phyloP scores from a whole-genome alignment of 371 early-diverging fungal species.

The Zopfochytrium polystomum region DNA sequence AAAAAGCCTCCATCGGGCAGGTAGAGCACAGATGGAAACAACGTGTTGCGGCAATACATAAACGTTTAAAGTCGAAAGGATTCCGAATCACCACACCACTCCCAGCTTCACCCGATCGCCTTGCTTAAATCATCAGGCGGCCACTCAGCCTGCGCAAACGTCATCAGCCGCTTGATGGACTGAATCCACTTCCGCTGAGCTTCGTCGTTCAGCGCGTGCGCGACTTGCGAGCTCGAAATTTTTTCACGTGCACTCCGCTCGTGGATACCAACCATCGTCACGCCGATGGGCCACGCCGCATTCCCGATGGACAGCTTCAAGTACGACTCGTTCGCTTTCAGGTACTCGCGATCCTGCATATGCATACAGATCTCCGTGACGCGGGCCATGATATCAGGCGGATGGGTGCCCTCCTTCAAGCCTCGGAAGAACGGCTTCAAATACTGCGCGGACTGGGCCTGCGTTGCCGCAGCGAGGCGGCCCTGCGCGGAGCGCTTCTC shows the following conservation, averaged over 20 bases:
- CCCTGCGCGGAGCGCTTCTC: slow-evolving; percentile 75
- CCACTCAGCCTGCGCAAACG: slow-evolving; percentile 88
- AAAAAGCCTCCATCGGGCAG: no score
- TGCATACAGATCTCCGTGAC: slow-evolving; percentile 83
- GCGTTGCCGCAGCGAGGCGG: slow-evolving; percentile 76
- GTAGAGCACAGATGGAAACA: no score
- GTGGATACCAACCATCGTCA: slow-evolving; percentile 90
- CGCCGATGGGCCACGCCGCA: slow-evolving; percentile 99
- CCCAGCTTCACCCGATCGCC: slow-evolving; percentile 38
- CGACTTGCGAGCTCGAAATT: slow-evolving; percentile 90
- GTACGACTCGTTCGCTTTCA: slow-evolving; percentile 92
- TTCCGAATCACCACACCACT: no score
- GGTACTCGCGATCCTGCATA: slow-evolving; percentile 83
- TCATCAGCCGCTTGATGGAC: slow-evolving; percentile 93
- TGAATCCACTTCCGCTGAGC: slow-evolving; percentile 97
- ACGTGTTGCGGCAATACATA: no score
- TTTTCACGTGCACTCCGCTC: slow-evolving; percentile 95
- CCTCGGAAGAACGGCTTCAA: slow-evolving; percentile 85
- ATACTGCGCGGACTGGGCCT: slow-evolving; percentile 80
- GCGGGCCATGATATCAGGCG: slow-evolving; percentile 80
- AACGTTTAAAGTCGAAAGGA: no score
- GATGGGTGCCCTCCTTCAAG: slow-evolving; percentile 73
- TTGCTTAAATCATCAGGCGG: slow-evolving; percentile 79
- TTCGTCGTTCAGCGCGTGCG: slow-evolving; percentile 97
- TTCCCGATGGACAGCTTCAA: slow-evolving; percentile 93